Evolutionary conservation across 306 rosid species (phyloP), one percentile per base, ranked within the genome.

Genomic region (Medicago lupulina): DNA sequence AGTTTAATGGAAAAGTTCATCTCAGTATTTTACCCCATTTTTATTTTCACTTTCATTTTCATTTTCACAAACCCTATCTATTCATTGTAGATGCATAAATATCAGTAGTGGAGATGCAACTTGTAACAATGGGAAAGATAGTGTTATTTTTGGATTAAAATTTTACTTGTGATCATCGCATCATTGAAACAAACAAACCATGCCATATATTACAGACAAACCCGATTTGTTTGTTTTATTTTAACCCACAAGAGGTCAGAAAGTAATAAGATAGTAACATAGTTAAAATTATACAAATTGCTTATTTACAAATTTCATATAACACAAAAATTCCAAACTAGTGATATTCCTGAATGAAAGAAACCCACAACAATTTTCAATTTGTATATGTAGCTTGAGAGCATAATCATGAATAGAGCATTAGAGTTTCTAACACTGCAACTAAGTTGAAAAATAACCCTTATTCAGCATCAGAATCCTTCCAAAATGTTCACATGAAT

Each of bases 391-490:
- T 31, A 80, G 25, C 39, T 38, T 7, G 41, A 73, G 62, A 80
- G 47, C 34, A 66, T 47, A 53, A 46, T 50, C 15, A 46, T 74
- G 55, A 43, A 51, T n/a, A 63, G 23, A 51, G 53, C 66, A 43
- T 28, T n/a, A 58, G n/a, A 63, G 55, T 46, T 83, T 39, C 76
- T 66, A 77, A 75, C 53, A 43, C 64, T 74, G 63, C 39, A 44
- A 64, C 50, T 57, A 59, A 64, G 59, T 25, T 73, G 58, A 66
- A 38, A 34, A 53, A 53, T 6, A 80, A 76, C 40, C 28, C 64
- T 71, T 68, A 58, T 54, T 65, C 78, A 65, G 79, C 74, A 76
- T 57, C 73, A 54, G 71, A 67, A 62, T 60, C 80, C 81, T 38
- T 68, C 58, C 9, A 61, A 61, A 44, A 16, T 31, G 17, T 76